A percentile compares a stretch with the other conserved stretches of the same genome.
phyloP scores from a whole-genome alignment of 1,139 yeast genomes.

The Hanseniaspora uvarum region DNA sequence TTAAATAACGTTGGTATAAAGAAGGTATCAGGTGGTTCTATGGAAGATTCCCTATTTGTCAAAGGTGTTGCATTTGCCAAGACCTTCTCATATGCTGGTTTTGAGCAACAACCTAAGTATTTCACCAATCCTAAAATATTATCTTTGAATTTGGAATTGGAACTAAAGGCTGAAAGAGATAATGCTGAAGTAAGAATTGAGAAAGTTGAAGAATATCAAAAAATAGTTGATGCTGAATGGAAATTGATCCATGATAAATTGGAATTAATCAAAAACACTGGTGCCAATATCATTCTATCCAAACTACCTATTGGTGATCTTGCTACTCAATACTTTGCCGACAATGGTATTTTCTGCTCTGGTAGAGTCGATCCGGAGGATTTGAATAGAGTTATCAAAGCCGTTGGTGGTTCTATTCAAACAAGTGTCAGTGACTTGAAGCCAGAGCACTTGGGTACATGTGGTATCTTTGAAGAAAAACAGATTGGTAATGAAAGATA shows the following conservation, averaged over 20 bases:
- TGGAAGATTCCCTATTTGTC: slow-evolving; percentile 82
- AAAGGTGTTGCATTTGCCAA: slow-evolving; percentile 96
- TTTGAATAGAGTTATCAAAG: slow-evolving; percentile 82
- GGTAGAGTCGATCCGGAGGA: slow-evolving; percentile 87
- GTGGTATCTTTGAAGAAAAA: slow-evolving; percentile 76
- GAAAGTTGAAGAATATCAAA: slow-evolving; percentile 87
- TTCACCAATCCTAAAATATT: slow-evolving; percentile 73
- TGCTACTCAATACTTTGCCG: slow-evolving; percentile 97
- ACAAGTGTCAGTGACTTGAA: slow-evolving; percentile 77
- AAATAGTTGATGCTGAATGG: slow-evolving; percentile 98
- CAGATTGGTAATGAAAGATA: slow-evolving; percentile 95
- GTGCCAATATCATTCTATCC: slow-evolving; percentile 86
- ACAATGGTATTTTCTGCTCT: slow-evolving; percentile 91
- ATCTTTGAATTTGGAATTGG: slow-evolving; percentile 82
- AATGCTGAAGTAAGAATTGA: slow-evolving; percentile 98
- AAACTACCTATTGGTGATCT: slow-evolving; percentile 95
- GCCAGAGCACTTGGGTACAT: slow-evolving; percentile 69
- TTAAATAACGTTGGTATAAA: slow-evolving; percentile 88
- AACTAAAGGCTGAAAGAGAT: slow-evolving; percentile 94
- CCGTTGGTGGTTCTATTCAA: slow-evolving; percentile 88
- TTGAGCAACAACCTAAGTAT: slow-evolving; percentile 93
- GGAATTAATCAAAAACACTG: slow-evolving; percentile 69
- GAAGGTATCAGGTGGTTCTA: slow-evolving; percentile 91
- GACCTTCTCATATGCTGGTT: slow-evolving; percentile 94
- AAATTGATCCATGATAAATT: slow-evolving; percentile 78